Percentiles rank a stretch among this genome's conserved stretches.
Evolutionary conservation across 176 grass and related monocot genomes (phyloP).

Genomic region (Lolium perenne): DNA sequence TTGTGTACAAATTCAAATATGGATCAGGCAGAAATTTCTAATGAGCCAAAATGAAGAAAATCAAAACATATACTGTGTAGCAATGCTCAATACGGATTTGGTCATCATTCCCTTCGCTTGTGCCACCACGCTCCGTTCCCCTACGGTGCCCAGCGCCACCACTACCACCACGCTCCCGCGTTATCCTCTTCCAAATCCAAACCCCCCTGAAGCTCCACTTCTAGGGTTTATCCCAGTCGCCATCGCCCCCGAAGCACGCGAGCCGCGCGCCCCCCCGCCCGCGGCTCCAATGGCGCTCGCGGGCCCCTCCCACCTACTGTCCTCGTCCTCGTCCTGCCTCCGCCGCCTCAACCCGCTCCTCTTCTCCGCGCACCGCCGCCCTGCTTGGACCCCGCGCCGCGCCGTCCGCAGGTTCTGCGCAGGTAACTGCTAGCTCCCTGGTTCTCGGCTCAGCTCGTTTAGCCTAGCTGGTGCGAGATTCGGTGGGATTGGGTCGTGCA

Average conservation of each 20-base stretch:
- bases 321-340: constrained; percentile 60
- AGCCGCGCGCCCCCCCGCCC: not conserved
- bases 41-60: too few species aligned
- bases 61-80: too few species aligned
- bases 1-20: too few species aligned
- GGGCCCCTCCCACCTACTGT: constrained; percentile 54
- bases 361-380: constrained; percentile 52
- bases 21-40: too few species aligned
- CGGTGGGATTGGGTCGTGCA: not conserved
- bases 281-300: constrained; percentile 71
- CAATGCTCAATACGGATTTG: too few species aligned
- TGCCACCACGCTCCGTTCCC: not conserved
- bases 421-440: constrained; percentile 37
- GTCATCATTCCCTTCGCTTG: not conserved
- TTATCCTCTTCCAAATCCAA: constrained; percentile 60
- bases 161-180: constrained; percentile 31
- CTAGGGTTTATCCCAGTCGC: constrained; percentile 53
- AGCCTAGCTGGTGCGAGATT: not conserved
- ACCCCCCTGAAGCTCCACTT: constrained; percentile 29
- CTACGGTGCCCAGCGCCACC: not conserved
- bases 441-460: not conserved
- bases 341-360: constrained; percentile 67
- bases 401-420: constrained; percentile 66
- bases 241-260: not conserved
- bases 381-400: constrained; percentile 45